These are phyloP conservation scores for Biancaea sappan DNA, from an alignment of 306 rosid species.

Conservation along the genomic window DNA sequence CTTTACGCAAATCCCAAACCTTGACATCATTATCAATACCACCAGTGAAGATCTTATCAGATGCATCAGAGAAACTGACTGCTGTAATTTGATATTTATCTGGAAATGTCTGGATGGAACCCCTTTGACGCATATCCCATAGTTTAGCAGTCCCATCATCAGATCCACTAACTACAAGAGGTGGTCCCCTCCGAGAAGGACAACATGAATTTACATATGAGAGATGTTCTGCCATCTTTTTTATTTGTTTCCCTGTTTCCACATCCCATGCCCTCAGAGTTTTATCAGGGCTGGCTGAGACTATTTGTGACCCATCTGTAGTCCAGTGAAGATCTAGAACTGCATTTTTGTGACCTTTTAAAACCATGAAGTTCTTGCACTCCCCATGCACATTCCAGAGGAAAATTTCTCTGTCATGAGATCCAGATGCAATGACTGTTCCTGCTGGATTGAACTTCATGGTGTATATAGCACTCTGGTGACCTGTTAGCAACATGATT, in stretches of 20 bases:
- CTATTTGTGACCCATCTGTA: slow-evolving; percentile 80
- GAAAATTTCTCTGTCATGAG: slow-evolving; percentile 92
- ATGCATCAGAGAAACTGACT: slow-evolving; percentile 87
- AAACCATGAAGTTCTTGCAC: slow-evolving; percentile 89
- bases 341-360: slow-evolving; percentile 95
- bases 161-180: slow-evolving; percentile 90
- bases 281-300: slow-evolving; percentile 90
- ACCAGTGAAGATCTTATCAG: slow-evolving; percentile 90
- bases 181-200: slow-evolving; percentile 93
- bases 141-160: slow-evolving; percentile 95
- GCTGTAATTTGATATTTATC: slow-evolving; percentile 94
- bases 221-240: slow-evolving; percentile 96
- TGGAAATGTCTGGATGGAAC: slow-evolving; percentile 95
- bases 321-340: slow-evolving; percentile 98
- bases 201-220: slow-evolving; percentile 90
- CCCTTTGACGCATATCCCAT: slow-evolving; percentile 98
- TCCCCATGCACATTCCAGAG: slow-evolving; percentile 88
- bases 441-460: slow-evolving; percentile 92
- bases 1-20: slow-evolving; percentile 96
- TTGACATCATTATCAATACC: slow-evolving; percentile 90
- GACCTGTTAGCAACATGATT: slow-evolving; percentile 86
- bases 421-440: slow-evolving; percentile 87
- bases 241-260: slow-evolving; percentile 85
- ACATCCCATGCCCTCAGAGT: slow-evolving; percentile 96
- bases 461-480: slow-evolving; percentile 87